These are phyloP conservation scores for Shiraia sp. DNA, from an alignment of 2,329 filamentous ascomycete species.

Conservation along the genomic window DNA sequence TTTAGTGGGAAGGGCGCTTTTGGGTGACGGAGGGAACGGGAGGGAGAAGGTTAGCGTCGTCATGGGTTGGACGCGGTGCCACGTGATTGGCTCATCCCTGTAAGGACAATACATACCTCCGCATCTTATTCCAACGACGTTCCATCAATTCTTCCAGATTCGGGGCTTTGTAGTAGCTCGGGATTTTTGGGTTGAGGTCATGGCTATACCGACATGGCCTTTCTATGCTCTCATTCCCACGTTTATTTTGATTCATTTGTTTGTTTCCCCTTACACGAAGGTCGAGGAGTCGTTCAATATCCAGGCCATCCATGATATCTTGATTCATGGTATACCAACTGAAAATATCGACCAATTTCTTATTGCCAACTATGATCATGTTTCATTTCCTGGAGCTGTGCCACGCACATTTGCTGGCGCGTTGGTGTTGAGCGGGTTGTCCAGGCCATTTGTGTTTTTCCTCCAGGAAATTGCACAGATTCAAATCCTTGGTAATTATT, in stretches of 20 bases:
- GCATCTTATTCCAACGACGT: conserved; percentile 1
- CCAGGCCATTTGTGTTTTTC: conserved; percentile 66
- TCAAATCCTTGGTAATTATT: conserved; percentile 58
- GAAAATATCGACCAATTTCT: conserved; percentile 59
- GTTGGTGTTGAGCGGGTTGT: conserved; percentile 72
- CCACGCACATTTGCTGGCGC: conserved; percentile 89
- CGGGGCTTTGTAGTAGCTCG: neutral
- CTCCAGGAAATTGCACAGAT: conserved; percentile 59
- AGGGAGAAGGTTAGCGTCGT: conserved; percentile 1
- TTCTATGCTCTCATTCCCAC: conserved; percentile 37
- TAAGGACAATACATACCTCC: conserved; percentile 1
- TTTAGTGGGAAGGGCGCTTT: conserved; percentile 2
- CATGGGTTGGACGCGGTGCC: conserved; percentile 11
- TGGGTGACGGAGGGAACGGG: conserved; percentile 2
- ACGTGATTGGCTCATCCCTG: conserved; percentile 26
- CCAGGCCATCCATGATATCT: conserved; percentile 88
- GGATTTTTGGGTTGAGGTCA: conserved; percentile 6
- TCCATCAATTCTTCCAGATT: conserved; percentile 1
- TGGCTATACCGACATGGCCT: conserved; percentile 28
- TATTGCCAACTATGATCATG: conserved; percentile 77
- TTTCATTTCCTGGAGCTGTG: conserved; percentile 86
- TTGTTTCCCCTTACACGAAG: conserved; percentile 85
- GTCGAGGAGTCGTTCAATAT: conserved; percentile 99
- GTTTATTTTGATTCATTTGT: conserved; percentile 64
- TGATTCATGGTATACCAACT: conserved; percentile 76